phyloP scores from a whole-genome alignment of 768 basidiomycete species.

The Agrocybe praecox region DNA sequence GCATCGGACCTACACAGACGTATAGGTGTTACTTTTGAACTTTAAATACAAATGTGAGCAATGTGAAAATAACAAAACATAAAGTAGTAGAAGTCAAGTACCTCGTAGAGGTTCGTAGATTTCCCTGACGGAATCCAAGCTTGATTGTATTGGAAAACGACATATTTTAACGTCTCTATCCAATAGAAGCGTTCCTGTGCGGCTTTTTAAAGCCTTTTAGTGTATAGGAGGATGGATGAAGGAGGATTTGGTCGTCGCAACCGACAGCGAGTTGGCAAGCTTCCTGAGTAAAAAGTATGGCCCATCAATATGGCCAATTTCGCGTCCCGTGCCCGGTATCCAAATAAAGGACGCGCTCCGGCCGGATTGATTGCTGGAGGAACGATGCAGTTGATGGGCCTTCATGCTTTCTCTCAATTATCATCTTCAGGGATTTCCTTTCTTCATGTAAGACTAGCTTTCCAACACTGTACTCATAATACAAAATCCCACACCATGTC shows the following conservation, averaged over 20 bases:
- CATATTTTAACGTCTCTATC: not conserved
- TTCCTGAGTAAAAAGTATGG: not conserved
- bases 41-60: not conserved
- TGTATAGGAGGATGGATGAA: not conserved
- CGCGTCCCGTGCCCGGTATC: not conserved
- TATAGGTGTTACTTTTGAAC: not conserved
- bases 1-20: conserved; percentile 1
- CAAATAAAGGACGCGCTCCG: not conserved
- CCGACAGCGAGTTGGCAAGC: not conserved
- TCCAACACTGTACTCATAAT: not conserved
- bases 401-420: no score
- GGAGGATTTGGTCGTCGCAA: not conserved
- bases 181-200: not conserved
- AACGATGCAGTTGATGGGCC: no score
- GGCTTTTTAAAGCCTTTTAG: not conserved
- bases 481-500: not conserved
- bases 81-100: not conserved
- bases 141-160: conserved; percentile 7
- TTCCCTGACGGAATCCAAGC: conserved; percentile 7
- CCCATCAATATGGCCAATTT: not conserved
- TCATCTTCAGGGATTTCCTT: not conserved
- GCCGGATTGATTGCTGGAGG: not conserved
- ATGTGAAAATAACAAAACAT: not conserved
- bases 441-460: not conserved
- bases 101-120: conserved; percentile 7